Base-by-base conservation (phyloP, 2,329 filamentous ascomycete genomes). In the Diaporthe australafricana region DNA sequence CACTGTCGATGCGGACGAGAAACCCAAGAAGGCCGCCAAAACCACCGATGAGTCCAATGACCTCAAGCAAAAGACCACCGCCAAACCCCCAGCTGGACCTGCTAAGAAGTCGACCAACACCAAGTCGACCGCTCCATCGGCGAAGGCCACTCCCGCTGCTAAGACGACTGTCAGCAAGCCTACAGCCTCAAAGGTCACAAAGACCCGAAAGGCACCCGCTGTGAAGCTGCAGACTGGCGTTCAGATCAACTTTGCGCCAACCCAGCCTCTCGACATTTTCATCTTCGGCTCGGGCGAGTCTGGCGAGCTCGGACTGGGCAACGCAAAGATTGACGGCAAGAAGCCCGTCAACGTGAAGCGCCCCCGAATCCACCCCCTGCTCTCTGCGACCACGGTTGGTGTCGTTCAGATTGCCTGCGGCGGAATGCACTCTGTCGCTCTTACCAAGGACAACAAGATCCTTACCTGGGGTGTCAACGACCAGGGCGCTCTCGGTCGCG, bases 401-500 rank as follows among this genome's bases (percentile, higher is more conserved):
- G 90, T 96, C 45, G 93, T 96, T 2, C 90, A 93, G 81, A 82
- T 97, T 71, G 91, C 93, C 65, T 91, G 92, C 73, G 94, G 94
- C 73, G 94, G 93, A 70, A 96, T 97, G 93, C 94, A 97, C 82
- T 91, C 88, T 67, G 85, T 93, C 74, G 93, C 92, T 3, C 84
- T 96, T 67, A 96, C 94, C 63, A 88, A 91, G 76, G 92, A 96
- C 81, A 94, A 95, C 85, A 91, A 91, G 83, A 93, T 97, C 76
- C 84, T 94, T 68, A 95, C 93, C 35, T 97, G 94, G 94, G 94
- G 94, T 68, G 94, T 96, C 76, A 96, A 96, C 79, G 94, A 97
- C 78, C 91, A 95, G 78, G 92, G 93, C 74, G 93, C 94, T 11
- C 87, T 97, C 47, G 94, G 94, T 52, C 88, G 94, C 78, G 89